Evolutionary conservation across 805 yeast genomes (phyloP).

Genomic region (Pichia pseudocactophila): DNA sequence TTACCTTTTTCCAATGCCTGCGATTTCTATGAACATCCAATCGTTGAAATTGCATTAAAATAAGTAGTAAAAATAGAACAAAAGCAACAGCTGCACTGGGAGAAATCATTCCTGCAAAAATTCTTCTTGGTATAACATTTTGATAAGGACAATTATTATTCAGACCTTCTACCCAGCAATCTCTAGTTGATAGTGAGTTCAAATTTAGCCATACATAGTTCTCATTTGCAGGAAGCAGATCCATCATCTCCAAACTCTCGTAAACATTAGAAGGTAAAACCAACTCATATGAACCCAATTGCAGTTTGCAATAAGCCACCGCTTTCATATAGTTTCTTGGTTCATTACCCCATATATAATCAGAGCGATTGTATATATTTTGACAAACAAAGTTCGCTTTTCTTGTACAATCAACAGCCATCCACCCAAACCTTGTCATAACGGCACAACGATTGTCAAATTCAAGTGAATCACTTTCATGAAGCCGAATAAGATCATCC

Average conservation of each 20-base stretch:
- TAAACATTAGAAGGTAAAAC: constrained; percentile 43
- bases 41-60: constrained; percentile 45
- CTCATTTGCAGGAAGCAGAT: constrained; percentile 16
- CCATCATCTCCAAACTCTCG: constrained; percentile 30
- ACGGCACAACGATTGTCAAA: constrained; percentile 34
- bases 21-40: constrained; percentile 68
- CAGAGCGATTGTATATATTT: constrained; percentile 28
- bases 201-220: constrained; percentile 68
- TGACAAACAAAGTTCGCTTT: constrained; percentile 49
- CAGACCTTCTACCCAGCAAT: constrained; percentile 89
- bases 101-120: constrained; percentile 53
- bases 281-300: constrained; percentile 27
- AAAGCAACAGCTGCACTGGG: constrained; percentile 58
- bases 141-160: constrained; percentile 73
- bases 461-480: not conserved
- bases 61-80: constrained; percentile 40
- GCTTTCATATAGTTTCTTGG: constrained; percentile 38
- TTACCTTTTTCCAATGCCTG: constrained; percentile 51
- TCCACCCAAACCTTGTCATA: constrained; percentile 45
- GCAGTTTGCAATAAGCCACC: constrained; percentile 20
- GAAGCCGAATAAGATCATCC: too few relatives aligned
- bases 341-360: constrained; percentile 35
- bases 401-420: constrained; percentile 57
- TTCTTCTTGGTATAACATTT: constrained; percentile 40
- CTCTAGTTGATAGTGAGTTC: constrained; percentile 62